Conservation (phyloP, 1,284 basidiomycete species). For the Albatrellus sp. region DNA sequence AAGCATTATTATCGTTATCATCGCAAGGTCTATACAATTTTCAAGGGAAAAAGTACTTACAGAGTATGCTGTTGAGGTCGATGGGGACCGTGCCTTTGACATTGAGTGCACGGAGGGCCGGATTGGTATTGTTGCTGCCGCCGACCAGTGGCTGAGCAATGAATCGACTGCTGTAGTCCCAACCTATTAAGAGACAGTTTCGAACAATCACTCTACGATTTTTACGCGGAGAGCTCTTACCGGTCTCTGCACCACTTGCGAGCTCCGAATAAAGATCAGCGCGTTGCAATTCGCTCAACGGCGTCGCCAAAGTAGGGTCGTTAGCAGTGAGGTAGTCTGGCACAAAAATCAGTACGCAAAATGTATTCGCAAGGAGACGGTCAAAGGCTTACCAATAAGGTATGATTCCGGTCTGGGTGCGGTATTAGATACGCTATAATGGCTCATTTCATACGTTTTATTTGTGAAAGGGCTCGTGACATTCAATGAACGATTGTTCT, state of each 20-base stretch:
- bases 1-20: not conserved
- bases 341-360: conserved; percentile 4
- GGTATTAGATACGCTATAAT: conserved; percentile 68
- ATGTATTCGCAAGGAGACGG: not conserved
- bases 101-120: conserved; percentile 62
- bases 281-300: conserved; percentile 48
- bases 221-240: conserved; percentile 15
- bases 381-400: conserved; percentile 26
- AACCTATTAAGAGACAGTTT: conserved; percentile 16
- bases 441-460: conserved; percentile 52
- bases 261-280: conserved; percentile 78
- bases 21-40: not conserved
- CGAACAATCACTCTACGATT: not conserved
- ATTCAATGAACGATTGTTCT: conserved; percentile 57
- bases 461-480: conserved; percentile 69
- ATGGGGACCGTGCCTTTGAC: conserved; percentile 61
- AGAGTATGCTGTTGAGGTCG: conserved; percentile 77
- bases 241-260: conserved; percentile 79
- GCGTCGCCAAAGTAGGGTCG: conserved; percentile 38
- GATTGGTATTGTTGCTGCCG: conserved; percentile 24
- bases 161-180: conserved; percentile 42
- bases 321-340: conserved; percentile 71
- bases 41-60: conserved; percentile 29
- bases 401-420: conserved; percentile 87
- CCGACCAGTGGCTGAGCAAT: conserved; percentile 31